Base-by-base conservation (phyloP, 495 filamentous ascomycete species). In the Penicillium cosmopolitanum region DNA sequence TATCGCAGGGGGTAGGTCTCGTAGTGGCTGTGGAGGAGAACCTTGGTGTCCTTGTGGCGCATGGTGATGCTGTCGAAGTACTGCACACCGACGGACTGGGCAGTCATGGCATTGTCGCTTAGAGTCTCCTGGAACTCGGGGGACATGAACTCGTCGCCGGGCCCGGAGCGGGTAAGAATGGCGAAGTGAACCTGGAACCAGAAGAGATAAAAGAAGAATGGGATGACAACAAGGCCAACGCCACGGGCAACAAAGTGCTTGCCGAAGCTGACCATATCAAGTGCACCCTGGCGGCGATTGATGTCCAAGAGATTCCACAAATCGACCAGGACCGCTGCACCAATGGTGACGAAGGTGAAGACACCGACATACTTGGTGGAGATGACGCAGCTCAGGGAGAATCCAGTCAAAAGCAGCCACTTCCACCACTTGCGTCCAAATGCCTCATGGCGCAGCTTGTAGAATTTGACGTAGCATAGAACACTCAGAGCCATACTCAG, bases 161-260 rank as follows among this genome's bases (percentile, higher is more conserved):
- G 95, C 33, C 95, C 95, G 36, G 93, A 97, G 51, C 88, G 84
- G 42, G 79, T 89, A 53, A 98, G 81, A 66, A 98, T 90, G 23
- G 92, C 82, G 71, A 98, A 98, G 76, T 98, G 95, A 33, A 98
- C 93, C 80, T 98, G 95, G 86, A 98, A 98, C 96, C 96, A 98
- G 82, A 98, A 98, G 31, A 98, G 84, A 73, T 98, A 98, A 75
- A 98, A 95, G 64, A 98, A 82, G 84, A 97, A 97, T 36, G 95
- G 95, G 51, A 98, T 83, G 44, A 96, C 66, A 63, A 98, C 91
- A 38, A 98, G 80, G 9, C 87, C 92, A 63, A 95, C 80, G 15
- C 85, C 82, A 31, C 95, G 90, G 64, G 95, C 95, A 9, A 77
- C 84, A 68, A 98, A 94, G 72, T 98, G 95, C 79, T 96, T 94